Evolutionary conservation across 306 rosid genomes (phyloP).

Genomic region (Quercus dentata): DNA sequence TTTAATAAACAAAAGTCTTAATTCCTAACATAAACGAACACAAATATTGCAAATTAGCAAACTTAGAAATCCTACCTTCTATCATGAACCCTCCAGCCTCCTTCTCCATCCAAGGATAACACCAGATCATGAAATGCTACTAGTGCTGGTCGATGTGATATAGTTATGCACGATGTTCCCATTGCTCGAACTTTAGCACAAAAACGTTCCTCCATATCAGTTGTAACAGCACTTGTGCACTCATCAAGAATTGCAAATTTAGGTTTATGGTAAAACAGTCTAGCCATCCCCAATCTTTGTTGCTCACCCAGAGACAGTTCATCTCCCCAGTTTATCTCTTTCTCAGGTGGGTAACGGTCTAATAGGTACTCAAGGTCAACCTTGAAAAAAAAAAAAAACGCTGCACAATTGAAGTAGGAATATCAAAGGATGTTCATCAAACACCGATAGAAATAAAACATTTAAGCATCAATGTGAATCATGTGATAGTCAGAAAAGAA

Average conservation of each 20-base stretch:
- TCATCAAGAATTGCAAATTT: constrained; percentile 99
- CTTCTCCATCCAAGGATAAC: constrained; percentile 95
- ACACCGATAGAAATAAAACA: not conserved
- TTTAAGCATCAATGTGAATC: not conserved
- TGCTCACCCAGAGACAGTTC: constrained; percentile 98
- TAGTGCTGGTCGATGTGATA: constrained; percentile 97
- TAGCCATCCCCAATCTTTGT: constrained; percentile 98
- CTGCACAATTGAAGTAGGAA: constrained; percentile 7
- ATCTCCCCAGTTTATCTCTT: constrained; percentile 98
- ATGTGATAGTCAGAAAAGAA: constrained; percentile 1
- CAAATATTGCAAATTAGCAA: constrained; percentile 1
- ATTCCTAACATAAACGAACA: constrained; percentile 11
- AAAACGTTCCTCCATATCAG: constrained; percentile 99
- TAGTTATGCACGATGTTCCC: constrained; percentile 99
- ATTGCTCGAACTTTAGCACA: constrained; percentile 95
- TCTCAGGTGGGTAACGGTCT: constrained; percentile 83
- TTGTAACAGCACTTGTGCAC: constrained; percentile 99
- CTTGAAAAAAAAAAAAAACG: constrained; percentile 29
- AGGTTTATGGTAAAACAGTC: constrained; percentile 96
- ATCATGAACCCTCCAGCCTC: constrained; percentile 92
- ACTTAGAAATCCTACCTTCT: constrained; percentile 54
- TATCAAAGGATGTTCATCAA: constrained; percentile 24
- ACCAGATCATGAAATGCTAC: constrained; percentile 98
- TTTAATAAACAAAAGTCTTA: constrained; percentile 26
- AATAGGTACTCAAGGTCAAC: constrained; percentile 96